Evolutionary conservation across 164 flowering plant species (phyloP).

Genomic region (Euptelea pleiosperma): DNA sequence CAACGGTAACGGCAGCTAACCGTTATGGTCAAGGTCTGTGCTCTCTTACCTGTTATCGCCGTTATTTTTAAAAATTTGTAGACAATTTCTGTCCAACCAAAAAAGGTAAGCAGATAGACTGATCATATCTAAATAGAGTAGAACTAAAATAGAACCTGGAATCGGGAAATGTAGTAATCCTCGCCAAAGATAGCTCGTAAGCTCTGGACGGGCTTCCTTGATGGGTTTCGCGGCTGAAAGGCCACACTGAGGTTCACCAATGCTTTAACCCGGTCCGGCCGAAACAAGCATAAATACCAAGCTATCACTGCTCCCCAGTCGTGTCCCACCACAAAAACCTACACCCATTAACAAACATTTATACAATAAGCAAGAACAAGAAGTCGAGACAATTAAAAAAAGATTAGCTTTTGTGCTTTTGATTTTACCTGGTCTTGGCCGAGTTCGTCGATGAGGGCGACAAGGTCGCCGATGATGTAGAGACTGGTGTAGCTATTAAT

Average conservation of each 20-base stretch:
- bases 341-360: too few relatives aligned
- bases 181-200: constrained; percentile 52
- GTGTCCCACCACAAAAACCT: constrained; percentile 79
- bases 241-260: constrained; percentile 60
- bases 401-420: too few relatives aligned
- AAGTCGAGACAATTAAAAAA: not conserved
- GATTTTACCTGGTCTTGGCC: constrained; percentile 30
- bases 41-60: too few relatives aligned
- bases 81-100: too few relatives aligned
- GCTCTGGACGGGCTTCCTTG: constrained; percentile 29
- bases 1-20: too few relatives aligned
- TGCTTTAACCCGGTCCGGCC: constrained; percentile 87
- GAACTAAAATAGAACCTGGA: constrained; percentile 69
- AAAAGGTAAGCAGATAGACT: too few relatives aligned
- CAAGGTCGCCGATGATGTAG: constrained; percentile 62
- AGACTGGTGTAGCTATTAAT: constrained; percentile 39
- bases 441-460: constrained; percentile 56
- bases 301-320: constrained; percentile 80
- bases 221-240: constrained; percentile 48
- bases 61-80: too few relatives aligned
- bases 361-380: not conserved
- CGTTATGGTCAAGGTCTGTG: too few relatives aligned
- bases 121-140: too few relatives aligned
- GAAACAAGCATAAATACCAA: constrained; percentile 57
- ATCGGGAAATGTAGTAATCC: constrained; percentile 65